These are phyloP conservation scores for Fusarium tupiense DNA, from an alignment of 2,329 filamentous ascomycete species.

Conservation along the genomic window DNA sequence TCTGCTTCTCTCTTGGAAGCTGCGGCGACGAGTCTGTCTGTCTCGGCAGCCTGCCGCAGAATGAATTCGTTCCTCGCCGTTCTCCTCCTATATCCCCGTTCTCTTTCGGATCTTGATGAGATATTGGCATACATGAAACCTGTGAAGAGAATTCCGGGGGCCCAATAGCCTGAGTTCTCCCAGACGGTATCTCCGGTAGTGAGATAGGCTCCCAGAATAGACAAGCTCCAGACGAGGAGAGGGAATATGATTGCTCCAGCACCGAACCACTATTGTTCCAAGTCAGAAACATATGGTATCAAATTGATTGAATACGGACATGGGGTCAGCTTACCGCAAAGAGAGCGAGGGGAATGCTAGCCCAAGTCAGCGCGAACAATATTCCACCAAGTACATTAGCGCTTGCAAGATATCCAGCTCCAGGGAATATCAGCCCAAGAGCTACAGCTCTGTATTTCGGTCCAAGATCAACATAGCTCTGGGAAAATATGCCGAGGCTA, in stretches of 20 bases:
- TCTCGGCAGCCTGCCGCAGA: neutral
- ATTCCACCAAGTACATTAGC: neutral
- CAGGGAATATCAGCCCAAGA: neutral
- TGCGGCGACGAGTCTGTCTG: neutral
- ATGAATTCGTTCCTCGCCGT: neutral
- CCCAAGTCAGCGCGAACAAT: neutral
- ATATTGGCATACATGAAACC: neutral
- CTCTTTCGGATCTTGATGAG: rapidly evolving
- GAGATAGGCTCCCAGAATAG: neutral
- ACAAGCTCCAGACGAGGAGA: neutral
- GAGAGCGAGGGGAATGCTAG: neutral
- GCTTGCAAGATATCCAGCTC: neutral
- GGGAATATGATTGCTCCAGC: neutral
- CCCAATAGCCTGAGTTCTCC: neutral
- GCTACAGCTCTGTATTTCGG: neutral
- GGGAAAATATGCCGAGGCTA: neutral
- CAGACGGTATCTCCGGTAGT: neutral
- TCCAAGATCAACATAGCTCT: neutral
- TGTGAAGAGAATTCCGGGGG: neutral
- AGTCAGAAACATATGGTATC: rapidly evolving
- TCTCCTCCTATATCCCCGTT: neutral
- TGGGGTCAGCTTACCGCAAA: neutral
- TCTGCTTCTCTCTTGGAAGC: neutral
- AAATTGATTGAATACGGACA: rapidly evolving
- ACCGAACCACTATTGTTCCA: neutral